These are phyloP conservation scores for Aphanomyces invadans DNA, from an alignment of 352 stramenopile species.

Conservation along the genomic window DNA sequence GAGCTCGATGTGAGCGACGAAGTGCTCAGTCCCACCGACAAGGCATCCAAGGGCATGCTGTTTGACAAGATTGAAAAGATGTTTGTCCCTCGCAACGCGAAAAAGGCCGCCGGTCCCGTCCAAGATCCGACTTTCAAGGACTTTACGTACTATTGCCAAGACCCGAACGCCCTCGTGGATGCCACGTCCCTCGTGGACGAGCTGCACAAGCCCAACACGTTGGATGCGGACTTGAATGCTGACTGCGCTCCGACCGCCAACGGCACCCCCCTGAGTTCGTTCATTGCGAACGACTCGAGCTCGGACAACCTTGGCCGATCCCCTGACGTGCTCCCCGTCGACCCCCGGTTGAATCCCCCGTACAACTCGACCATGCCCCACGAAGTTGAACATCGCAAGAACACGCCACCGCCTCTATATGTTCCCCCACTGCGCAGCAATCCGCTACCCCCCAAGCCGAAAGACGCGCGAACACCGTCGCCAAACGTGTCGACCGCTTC, in stretches of 20 bases:
- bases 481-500: neutral
- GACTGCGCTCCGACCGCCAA: neutral
- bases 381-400: constrained; percentile 40
- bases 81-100: constrained; percentile 19
- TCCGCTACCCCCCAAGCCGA: constrained; percentile 6
- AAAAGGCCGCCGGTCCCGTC: constrained; percentile 44
- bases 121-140: constrained; percentile 86
- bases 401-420: constrained; percentile 27
- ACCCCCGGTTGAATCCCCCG: constrained; percentile 21
- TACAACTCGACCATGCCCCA: constrained; percentile 22
- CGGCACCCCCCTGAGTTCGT: constrained; percentile 74
- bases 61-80: constrained; percentile 42
- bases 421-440: constrained; percentile 7
- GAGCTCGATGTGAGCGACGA: constrained; percentile 74
- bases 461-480: neutral
- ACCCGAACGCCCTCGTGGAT: constrained; percentile 76
- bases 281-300: constrained; percentile 58
- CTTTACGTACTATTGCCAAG: constrained; percentile 86
- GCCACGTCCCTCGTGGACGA: constrained; percentile 75
- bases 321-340: constrained; percentile 14
- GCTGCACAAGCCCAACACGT: constrained; percentile 32
- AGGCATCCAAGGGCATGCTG: constrained; percentile 78
- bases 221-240: neutral
- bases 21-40: constrained; percentile 79
- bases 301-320: constrained; percentile 36